Conservation (phyloP, 2,329 filamentous ascomycete species). For the Clonostachys chloroleuca region DNA sequence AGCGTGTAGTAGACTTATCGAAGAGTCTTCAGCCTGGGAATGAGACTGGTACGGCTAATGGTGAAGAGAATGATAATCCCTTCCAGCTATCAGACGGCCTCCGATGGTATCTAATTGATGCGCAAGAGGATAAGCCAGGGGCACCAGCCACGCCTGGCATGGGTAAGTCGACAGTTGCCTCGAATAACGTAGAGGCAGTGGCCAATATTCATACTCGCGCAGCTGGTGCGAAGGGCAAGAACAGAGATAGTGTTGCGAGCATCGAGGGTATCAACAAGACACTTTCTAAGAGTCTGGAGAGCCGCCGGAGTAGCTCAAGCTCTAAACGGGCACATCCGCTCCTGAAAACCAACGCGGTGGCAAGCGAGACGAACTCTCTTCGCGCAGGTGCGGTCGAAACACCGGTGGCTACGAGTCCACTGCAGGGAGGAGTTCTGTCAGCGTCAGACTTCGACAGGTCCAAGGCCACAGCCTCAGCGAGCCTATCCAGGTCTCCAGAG, state of each 20-base stretch:
- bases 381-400: slow-evolving; percentile 41
- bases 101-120: slow-evolving; percentile 94
- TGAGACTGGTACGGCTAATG: slow-evolving; percentile 46
- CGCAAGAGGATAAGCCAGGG: slow-evolving; percentile 84
- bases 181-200: slow-evolving; percentile 80
- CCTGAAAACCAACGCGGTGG: slow-evolving; percentile 45
- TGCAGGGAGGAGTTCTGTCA: slow-evolving; percentile 20
- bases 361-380: slow-evolving; percentile 56
- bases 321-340: slow-evolving; percentile 70
- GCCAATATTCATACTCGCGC: slow-evolving; percentile 61
- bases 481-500: too few species aligned
- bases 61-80: slow-evolving; percentile 87
- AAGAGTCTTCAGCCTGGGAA: slow-evolving; percentile 58
- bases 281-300: slow-evolving; percentile 84
- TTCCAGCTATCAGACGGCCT: slow-evolving; percentile 94
- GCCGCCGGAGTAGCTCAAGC: slow-evolving; percentile 79
- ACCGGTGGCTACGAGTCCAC: slow-evolving; percentile 32
- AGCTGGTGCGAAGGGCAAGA: slow-evolving; percentile 37
- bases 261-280: slow-evolving; percentile 74
- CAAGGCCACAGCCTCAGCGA: too few species aligned
- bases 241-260: slow-evolving; percentile 42
- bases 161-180: slow-evolving; percentile 86
- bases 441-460: background rate
- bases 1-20: slow-evolving; percentile 88
- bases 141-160: slow-evolving; percentile 90